Percentiles rank a stretch among this genome's conserved stretches.
These are phyloP conservation scores for Penicillium griseofulvum DNA, from an alignment of 2,329 filamentous ascomycete genomes.

Conservation along the genomic window DNA sequence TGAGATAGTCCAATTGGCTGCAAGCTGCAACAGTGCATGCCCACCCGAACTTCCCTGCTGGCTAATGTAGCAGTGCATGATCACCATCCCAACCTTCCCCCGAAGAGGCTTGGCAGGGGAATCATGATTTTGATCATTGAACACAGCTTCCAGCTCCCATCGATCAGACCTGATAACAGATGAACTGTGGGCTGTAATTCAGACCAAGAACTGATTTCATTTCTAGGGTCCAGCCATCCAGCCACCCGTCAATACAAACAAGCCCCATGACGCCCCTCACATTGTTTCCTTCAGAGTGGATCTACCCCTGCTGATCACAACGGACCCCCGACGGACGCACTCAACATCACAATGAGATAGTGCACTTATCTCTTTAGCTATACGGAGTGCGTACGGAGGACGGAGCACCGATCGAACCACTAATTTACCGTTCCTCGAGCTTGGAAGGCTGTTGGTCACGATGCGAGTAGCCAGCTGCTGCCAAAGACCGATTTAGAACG, in stretches of 20 bases:
- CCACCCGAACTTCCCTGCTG: background rate
- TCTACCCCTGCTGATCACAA: conserved; percentile 20
- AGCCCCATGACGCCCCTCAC: conserved; percentile 1
- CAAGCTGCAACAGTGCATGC: background rate
- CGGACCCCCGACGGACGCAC: conserved; percentile 4
- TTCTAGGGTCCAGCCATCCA: background rate
- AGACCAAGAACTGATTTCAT: background rate
- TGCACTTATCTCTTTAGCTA: background rate
- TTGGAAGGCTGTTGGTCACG: background rate
- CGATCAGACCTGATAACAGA: background rate
- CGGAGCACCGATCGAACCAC: conserved; percentile 16
- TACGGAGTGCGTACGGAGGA: too few relatives aligned
- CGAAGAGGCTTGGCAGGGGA: background rate
- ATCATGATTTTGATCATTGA: background rate
- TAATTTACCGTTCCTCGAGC: background rate
- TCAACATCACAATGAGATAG: conserved; percentile 7
- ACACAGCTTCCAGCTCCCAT: background rate
- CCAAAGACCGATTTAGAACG: background rate
- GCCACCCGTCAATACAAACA: background rate
- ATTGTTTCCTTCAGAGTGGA: conserved; percentile 13
- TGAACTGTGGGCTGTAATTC: background rate
- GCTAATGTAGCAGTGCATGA: background rate
- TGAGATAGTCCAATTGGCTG: background rate
- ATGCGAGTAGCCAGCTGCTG: background rate
- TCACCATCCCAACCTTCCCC: background rate